Base-by-base conservation (phyloP, 768 basidiomycete genomes). In the Agrocybe pediades region DNA sequence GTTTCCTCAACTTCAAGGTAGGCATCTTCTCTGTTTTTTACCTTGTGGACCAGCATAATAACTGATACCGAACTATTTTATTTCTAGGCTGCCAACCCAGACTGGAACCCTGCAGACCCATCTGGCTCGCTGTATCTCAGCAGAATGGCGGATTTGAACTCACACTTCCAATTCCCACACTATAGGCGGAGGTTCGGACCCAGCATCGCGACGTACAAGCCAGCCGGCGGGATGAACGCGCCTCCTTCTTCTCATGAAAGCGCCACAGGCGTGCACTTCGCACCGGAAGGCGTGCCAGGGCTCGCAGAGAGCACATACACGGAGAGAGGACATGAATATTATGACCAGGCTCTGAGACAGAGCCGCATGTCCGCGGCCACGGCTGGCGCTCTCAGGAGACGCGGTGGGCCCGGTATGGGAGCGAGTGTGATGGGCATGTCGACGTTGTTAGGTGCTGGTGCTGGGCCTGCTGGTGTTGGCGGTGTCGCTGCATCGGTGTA, bases 91-190 rank as follows among this genome's bases (percentile, higher is more conserved):
- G 89, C 93, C 1, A 92, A 98, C 71, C 96, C 96, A 9, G 92
- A 94, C 54, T 99, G 96, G 96, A 89, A 84, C 56, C 96, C 96
- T 0, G 78, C 85, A 0, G 95, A 99, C 65, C 93, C 94, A 0
- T 82, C 91, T 3, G 88, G 93, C 11, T 98, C 95, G 2, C 77
- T 97, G 11, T 98, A 94, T 69, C 84, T 98, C 49, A 89, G 81
- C 58, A 83, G 90, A 44, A 85, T 98, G 74, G 87, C 89, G 2
- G 84, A 90, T 57, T 73, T 87, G 53, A 84, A 76, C 56, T 80
- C 80, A 19, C 69, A 77, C 23, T 74, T 80, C 46, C 71, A 74
- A 41, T 66, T 72, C 46, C 68, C 69, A 40, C 74, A 71, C 56
- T 75, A 68, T 51, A 75, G 73, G 41, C 68, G 67, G 57, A 61